Percentiles rank a stretch among this genome's conserved stretches.
Conservation (phyloP, 2,329 filamentous ascomycete genomes). For the Aspergillus carbonarius region DNA sequence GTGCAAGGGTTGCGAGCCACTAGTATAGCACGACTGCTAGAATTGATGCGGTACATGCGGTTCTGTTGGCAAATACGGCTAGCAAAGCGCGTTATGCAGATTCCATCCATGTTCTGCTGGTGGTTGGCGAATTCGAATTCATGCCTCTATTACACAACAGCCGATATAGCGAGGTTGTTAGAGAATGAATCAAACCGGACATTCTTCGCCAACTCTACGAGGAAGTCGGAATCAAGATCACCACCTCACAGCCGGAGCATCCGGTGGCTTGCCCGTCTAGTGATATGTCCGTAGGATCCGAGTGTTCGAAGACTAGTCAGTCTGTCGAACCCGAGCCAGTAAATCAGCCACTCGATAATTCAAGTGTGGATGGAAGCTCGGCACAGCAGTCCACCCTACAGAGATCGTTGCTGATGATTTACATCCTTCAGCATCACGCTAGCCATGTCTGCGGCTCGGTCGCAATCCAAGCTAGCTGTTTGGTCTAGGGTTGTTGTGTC, state of each 20-base stretch:
- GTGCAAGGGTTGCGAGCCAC: no score
- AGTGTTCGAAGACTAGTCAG: neutral
- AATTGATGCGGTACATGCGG: no score
- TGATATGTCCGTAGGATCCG: neutral
- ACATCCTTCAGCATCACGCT: constrained; percentile 8
- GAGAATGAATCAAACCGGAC: constrained; percentile 67
- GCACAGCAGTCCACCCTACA: neutral
- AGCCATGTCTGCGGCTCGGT: no score
- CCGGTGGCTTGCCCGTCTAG: neutral
- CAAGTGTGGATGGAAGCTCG: neutral
- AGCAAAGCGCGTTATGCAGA: no score
- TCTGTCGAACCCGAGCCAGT: neutral
- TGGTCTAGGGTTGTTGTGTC: no score
- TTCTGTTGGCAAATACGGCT: no score
- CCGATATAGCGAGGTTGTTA: constrained; percentile 69
- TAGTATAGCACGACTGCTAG: no score
- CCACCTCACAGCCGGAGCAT: constrained; percentile 16
- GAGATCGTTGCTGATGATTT: constrained; percentile 9
- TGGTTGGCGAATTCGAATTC: no score
- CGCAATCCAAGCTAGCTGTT: no score
- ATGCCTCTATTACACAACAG: constrained; percentile 55
- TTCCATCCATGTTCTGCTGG: no score
- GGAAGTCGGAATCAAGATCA: constrained; percentile 61
- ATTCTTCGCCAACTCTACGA: constrained; percentile 66
- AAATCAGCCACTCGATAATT: neutral